Percentiles rank a stretch among this genome's conserved stretches.
These are phyloP conservation scores for Plasmodium yoelii DNA, from an alignment of 169 alveolate species.

Conservation along the genomic window DNA sequence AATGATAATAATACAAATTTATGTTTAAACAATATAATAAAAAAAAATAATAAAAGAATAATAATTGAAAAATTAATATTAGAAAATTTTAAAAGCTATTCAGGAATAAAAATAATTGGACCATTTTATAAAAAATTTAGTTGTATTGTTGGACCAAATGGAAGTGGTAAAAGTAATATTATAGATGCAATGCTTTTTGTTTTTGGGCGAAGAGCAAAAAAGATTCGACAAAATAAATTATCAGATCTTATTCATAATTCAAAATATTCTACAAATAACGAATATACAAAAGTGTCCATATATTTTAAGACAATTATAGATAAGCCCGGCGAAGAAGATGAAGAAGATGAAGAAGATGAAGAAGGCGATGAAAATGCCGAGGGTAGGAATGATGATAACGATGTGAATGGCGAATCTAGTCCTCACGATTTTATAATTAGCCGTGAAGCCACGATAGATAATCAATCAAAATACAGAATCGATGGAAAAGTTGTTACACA, in stretches of 20 bases:
- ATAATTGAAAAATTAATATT: constrained; percentile 92
- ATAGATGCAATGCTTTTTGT: constrained; percentile 99
- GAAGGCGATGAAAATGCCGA: not conserved
- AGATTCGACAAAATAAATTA: constrained; percentile 96
- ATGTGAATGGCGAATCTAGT: constrained; percentile 23
- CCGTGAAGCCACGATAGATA: constrained; percentile 83
- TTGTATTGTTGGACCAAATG: constrained; percentile 98
- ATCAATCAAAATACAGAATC: constrained; percentile 85
- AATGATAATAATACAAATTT: too few species aligned
- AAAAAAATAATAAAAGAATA: constrained; percentile 78
- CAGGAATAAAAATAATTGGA: constrained; percentile 94
- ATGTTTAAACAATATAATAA: not conserved
- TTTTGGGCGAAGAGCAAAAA: constrained; percentile 97
- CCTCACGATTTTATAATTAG: constrained; percentile 77
- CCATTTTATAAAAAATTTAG: constrained; percentile 95
- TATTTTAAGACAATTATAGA: constrained; percentile 92
- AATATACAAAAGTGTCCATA: constrained; percentile 93
- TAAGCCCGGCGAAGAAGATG: constrained; percentile 1
- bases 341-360: not conserved
- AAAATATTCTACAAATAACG: constrained; percentile 85
- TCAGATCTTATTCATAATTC: constrained; percentile 96
- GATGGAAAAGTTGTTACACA: constrained; percentile 92
- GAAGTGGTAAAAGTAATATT: constrained; percentile 99
- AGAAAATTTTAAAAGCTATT: constrained; percentile 96
- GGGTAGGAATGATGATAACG: not conserved